Evolutionary conservation across 139 green algal species (phyloP).

Genomic region (Zygnema circumcarinatum): DNA sequence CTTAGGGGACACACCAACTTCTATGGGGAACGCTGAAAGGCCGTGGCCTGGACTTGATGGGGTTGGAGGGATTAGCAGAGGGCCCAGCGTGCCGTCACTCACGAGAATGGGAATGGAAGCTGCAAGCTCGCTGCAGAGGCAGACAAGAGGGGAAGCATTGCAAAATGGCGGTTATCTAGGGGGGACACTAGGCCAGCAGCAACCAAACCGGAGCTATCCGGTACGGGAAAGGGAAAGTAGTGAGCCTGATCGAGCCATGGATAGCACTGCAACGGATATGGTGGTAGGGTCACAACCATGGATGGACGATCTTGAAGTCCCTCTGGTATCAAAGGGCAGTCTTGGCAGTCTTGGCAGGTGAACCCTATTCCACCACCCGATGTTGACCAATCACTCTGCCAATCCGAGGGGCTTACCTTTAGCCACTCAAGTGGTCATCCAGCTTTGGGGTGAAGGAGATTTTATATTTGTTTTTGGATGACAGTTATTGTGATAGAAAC

Average conservation of each 20-base stretch:
- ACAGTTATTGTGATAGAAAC: too few relatives aligned
- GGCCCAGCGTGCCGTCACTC: not conserved
- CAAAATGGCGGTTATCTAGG: too few relatives aligned
- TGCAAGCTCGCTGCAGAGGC: not conserved
- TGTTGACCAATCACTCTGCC: too few relatives aligned
- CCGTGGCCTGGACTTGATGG: too few relatives aligned
- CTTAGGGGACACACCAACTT: not conserved
- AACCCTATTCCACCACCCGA: not conserved
- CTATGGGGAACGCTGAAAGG: too few relatives aligned
- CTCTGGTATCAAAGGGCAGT: not conserved
- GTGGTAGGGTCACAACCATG: not conserved
- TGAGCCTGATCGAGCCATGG: not conserved
- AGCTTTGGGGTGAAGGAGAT: too few relatives aligned
- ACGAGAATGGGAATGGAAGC: not conserved
- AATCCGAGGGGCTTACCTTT: too few relatives aligned
- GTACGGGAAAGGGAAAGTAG: not conserved
- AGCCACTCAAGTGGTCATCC: too few relatives aligned
- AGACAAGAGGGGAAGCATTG: not conserved
- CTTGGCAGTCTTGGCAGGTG: not conserved
- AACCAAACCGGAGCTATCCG: too few relatives aligned
- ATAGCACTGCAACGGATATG: not conserved
- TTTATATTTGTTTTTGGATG: too few relatives aligned
- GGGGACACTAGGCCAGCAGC: too few relatives aligned
- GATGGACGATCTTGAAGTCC: not conserved
- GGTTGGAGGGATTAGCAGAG: not conserved